Percentiles rank a stretch among this genome's conserved stretches.
These are phyloP conservation scores for Globisporangium megalacanthum DNA, from an alignment of 352 stramenopile genomes.

Conservation along the genomic window DNA sequence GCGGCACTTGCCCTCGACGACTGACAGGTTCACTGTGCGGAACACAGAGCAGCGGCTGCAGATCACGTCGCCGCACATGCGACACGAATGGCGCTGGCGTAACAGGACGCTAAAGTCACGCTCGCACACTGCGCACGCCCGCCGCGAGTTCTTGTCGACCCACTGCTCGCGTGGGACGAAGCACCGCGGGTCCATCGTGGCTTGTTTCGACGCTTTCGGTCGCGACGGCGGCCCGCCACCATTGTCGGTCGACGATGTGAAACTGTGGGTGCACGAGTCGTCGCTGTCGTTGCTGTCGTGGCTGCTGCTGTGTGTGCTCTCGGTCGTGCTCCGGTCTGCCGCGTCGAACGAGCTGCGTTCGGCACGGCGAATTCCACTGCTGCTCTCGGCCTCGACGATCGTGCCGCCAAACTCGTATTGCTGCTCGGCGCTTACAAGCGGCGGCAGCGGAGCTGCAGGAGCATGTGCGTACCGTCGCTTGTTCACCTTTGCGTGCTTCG, in stretches of 20 bases:
- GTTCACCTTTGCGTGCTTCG: constrained; percentile 18
- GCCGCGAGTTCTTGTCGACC: constrained; percentile 42
- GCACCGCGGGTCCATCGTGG: constrained; percentile 53
- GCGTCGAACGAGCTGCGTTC: not conserved
- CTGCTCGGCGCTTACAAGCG: constrained; percentile 9
- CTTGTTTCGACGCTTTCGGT: constrained; percentile 8
- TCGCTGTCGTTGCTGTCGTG: constrained; percentile 15
- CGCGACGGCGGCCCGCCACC: constrained; percentile 8
- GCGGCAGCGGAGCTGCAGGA: not conserved
- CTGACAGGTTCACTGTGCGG: constrained; percentile 50
- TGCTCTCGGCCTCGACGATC: not conserved
- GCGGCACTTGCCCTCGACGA: constrained; percentile 57
- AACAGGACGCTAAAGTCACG: constrained; percentile 57
- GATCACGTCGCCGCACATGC: constrained; percentile 78
- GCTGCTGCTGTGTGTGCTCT: constrained; percentile 16
- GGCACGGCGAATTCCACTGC: not conserved
- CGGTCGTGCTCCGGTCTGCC: constrained; percentile 7
- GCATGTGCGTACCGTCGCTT: constrained; percentile 1
- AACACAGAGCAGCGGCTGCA: constrained; percentile 76
- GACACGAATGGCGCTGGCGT: constrained; percentile 71
- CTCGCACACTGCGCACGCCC: constrained; percentile 57
- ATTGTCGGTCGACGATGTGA: constrained; percentile 3
- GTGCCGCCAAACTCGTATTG: constrained; percentile 18
- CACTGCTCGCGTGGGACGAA: constrained; percentile 57
- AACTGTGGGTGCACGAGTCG: constrained; percentile 6